These are phyloP conservation scores for Talaromyces sp. DNA, from an alignment of 2,329 filamentous ascomycete species.

Conservation along the genomic window DNA sequence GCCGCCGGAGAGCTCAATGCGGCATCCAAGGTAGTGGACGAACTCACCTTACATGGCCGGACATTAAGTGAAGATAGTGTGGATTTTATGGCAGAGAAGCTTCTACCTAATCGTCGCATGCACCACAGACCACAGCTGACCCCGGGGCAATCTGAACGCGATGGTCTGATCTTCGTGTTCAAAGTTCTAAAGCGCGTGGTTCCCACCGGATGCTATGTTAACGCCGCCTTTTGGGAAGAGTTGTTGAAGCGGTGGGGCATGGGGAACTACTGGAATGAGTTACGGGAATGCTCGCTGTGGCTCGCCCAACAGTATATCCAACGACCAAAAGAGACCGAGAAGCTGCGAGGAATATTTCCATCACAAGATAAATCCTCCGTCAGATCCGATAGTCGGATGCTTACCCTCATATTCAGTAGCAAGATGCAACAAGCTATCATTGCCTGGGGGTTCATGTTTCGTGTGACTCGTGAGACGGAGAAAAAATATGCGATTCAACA, in stretches of 20 bases:
- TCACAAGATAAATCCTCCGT: not conserved
- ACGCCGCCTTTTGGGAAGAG: conserved; percentile 57
- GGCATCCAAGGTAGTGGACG: conserved; percentile 43
- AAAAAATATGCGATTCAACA: conserved; percentile 22
- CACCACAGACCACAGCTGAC: conserved; percentile 29
- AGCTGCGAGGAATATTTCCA: conserved; percentile 6
- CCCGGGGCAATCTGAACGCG: conserved; percentile 34
- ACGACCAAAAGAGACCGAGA: conserved; percentile 11
- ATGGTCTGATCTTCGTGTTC: conserved; percentile 48
- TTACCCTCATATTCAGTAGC: conserved; percentile 47
- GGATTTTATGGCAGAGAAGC: conserved; percentile 43
- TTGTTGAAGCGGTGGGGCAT: conserved; percentile 63
- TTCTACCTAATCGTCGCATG: conserved; percentile 34
- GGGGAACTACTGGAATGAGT: conserved; percentile 53
- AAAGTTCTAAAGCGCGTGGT: conserved; percentile 54
- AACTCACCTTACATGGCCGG: conserved; percentile 53
- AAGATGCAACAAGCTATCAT: conserved; percentile 52
- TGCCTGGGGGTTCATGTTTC: conserved; percentile 52
- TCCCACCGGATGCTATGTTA: conserved; percentile 46
- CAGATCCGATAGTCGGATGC: conserved; percentile 26
- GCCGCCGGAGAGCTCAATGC: conserved; percentile 33
- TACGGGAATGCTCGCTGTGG: conserved; percentile 57
- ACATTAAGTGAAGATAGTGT: conserved; percentile 50
- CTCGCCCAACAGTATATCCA: conserved; percentile 49
- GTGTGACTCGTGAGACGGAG: conserved; percentile 26